Conservation (phyloP, 305 asterid species). For the Fraxinus sp. region DNA sequence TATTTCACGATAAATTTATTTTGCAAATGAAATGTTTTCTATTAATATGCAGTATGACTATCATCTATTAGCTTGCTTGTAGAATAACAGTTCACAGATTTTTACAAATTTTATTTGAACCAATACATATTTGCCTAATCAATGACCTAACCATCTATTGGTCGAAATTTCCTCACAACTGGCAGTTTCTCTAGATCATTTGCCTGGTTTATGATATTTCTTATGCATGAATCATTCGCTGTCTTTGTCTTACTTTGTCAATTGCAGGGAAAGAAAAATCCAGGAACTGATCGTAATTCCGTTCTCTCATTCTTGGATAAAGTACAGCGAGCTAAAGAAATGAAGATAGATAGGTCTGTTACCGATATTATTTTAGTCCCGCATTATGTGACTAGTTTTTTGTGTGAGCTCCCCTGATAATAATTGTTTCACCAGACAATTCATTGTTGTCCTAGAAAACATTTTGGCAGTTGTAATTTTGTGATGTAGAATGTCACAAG, state of each 20-base stretch:
- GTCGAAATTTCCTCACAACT: neutral
- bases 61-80: neutral
- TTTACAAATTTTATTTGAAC: neutral
- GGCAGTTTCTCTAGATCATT: neutral
- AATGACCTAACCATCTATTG: neutral
- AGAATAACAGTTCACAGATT: neutral
- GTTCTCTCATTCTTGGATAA: slow-evolving; percentile 67
- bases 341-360: slow-evolving; percentile 81
- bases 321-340: slow-evolving; percentile 75
- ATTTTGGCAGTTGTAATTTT: neutral
- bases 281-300: slow-evolving; percentile 54
- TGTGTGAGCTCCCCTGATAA: neutral
- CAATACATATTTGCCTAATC: neutral
- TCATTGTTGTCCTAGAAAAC: neutral
- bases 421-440: neutral
- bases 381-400: neutral
- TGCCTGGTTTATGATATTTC: neutral
- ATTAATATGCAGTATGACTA: neutral
- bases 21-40: neutral
- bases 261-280: slow-evolving; percentile 58
- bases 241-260: slow-evolving; percentile 14
- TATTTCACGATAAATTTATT: neutral
- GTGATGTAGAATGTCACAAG: neutral
- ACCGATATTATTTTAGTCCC: neutral
- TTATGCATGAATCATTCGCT: neutral